Conservation (phyloP, 768 basidiomycete species). For the Suillus discolor region DNA sequence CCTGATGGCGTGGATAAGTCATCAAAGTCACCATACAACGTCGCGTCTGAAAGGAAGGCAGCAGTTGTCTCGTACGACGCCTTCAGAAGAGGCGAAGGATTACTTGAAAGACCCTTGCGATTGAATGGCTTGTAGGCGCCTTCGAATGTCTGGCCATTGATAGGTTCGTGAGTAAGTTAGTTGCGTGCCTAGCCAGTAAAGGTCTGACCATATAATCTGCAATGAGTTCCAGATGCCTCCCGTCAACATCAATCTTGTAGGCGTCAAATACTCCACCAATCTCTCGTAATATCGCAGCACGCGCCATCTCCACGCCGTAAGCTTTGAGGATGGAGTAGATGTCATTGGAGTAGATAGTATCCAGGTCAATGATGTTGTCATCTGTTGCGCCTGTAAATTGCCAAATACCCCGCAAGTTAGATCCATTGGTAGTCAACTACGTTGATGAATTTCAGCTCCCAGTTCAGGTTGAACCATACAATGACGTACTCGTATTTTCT, state of each 20-base stretch:
- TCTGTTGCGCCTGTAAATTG: slow-evolving; percentile 55
- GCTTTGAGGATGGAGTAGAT: slow-evolving; percentile 89
- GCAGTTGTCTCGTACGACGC: slow-evolving; percentile 98
- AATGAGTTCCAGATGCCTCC: slow-evolving; percentile 92
- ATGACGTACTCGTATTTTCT: slow-evolving; percentile 43
- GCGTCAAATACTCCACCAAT: slow-evolving; percentile 90
- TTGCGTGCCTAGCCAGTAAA: background rate
- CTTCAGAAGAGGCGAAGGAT: slow-evolving; percentile 94
- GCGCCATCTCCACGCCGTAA: slow-evolving; percentile 97
- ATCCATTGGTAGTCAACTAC: slow-evolving; percentile 88
- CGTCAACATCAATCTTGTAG: slow-evolving; percentile 95
- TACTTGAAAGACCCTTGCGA: slow-evolving; percentile 89
- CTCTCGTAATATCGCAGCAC: slow-evolving; percentile 87
- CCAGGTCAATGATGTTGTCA: slow-evolving; percentile 68
- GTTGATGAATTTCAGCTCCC: slow-evolving; percentile 5
- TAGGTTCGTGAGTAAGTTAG: background rate
- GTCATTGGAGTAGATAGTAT: slow-evolving; percentile 91
- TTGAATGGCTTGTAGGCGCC: slow-evolving; percentile 99
- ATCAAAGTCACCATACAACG: slow-evolving; percentile 94
- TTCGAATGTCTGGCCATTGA: slow-evolving; percentile 78
- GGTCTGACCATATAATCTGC: slow-evolving; percentile 96
- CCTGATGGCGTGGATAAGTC: slow-evolving; percentile 89
- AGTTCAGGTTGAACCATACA: background rate
- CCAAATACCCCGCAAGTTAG: slow-evolving; percentile 92
- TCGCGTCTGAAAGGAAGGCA: slow-evolving; percentile 91